A percentile compares a stretch with the other conserved stretches of the same genome.
Conservation (phyloP, 345 rosid genomes). For the Excoecaria agallocha region DNA sequence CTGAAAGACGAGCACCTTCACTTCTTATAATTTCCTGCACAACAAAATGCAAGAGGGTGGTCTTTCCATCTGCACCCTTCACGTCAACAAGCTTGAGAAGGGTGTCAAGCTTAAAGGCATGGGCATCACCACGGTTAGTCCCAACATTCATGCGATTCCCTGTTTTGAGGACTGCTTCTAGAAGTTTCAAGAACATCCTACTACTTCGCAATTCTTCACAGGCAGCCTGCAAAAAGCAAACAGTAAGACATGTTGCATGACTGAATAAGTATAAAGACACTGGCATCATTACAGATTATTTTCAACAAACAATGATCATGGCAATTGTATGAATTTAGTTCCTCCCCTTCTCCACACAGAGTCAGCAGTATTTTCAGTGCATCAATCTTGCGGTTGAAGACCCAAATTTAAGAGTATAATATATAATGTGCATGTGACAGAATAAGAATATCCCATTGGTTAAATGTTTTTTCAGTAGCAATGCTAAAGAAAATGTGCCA, state of each 20-base stretch:
- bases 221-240: slow-evolving; percentile 57
- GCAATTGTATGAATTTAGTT: neutral
- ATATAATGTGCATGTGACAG: neutral
- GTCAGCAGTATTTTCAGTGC: neutral
- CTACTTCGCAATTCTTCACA: slow-evolving; percentile 89
- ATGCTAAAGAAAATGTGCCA: neutral
- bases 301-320: neutral
- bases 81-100: slow-evolving; percentile 93
- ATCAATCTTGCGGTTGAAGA: neutral
- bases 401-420: neutral
- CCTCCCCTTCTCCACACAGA: neutral
- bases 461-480: neutral
- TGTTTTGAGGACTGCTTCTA: slow-evolving; percentile 95
- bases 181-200: slow-evolving; percentile 87
- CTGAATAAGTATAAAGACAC: neutral
- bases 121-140: slow-evolving; percentile 97
- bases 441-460: neutral
- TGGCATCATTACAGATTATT: neutral
- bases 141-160: slow-evolving; percentile 99
- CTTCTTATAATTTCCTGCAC: slow-evolving; percentile 94
- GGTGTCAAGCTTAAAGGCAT: slow-evolving; percentile 96
- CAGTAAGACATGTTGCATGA: neutral
- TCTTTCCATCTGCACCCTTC: slow-evolving; percentile 95
- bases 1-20: slow-evolving; percentile 84
- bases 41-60: slow-evolving; percentile 93